Evolutionary conservation across 2,329 filamentous ascomycete species (phyloP), one percentile per base, ranked within the genome.

Genomic region (Nothophoma quercina): DNA sequence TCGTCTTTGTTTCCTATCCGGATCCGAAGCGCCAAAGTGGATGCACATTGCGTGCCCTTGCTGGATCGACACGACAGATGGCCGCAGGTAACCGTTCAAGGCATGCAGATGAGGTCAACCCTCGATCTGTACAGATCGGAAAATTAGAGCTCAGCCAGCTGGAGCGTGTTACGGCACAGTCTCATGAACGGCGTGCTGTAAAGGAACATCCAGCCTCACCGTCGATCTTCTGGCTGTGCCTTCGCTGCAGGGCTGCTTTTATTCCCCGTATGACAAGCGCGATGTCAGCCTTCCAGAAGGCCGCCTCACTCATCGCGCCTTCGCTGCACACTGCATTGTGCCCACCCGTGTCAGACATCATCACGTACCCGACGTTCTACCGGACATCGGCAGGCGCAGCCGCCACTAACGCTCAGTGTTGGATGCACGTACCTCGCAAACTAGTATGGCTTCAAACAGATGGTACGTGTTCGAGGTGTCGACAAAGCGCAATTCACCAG

Each of bases 151-250:
- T n/a, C n/a, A n/a, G n/a, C n/a, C n/a, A n/a, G n/a, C n/a, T n/a
- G n/a, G n/a, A 16, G 13, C n/a, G 19, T 18, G 32, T 29, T 8
- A 18, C 12, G 30, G 18, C 30, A 30, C 36, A 32, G 15, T 36
- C 16, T 19, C 25, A 7, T 12, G 18, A 25, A 40, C 35, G 18
- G 13, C 41, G 12, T 30, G 9, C 7, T 16, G 2, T n/a, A 23
- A 4, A 29, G 22, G 22, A 40, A 5, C 21, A 16, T 45, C 28
- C 29, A 19, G 35, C 19, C 42, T 46, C 18, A n/a, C 19, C n/a
- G 36, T 41, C 30, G 49, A 52, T 52, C 42, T 23, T 38, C 30
- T 18, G 40, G 23, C 42, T 41, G 42, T 35, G 49, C 40, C 35
- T 12, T 30, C 16, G 25, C 42, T 32, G 36, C 34, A 52, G 23